Conservation (phyloP, 345 rosid genomes). For the Luvunga scandens region DNA sequence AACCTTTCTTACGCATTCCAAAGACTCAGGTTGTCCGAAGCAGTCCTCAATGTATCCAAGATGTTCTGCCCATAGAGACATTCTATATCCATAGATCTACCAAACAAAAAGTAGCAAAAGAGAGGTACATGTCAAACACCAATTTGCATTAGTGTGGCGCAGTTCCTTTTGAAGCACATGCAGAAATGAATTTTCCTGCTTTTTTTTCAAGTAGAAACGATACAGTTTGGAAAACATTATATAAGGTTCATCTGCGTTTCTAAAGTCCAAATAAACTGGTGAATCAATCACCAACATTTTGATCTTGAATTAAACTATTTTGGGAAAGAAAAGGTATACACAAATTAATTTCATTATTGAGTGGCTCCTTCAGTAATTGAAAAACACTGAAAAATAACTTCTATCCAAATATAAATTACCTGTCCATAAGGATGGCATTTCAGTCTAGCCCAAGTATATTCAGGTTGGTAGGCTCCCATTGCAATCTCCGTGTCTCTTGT, state of each 20-base stretch:
- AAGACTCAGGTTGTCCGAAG: constrained; percentile 59
- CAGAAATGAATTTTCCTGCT: neutral
- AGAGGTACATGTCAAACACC: neutral
- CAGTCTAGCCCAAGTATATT: constrained; percentile 72
- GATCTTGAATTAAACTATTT: neutral
- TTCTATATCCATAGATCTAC: constrained; percentile 84
- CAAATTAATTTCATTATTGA: neutral
- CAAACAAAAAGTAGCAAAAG: neutral
- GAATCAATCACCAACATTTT: neutral
- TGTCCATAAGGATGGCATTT: constrained; percentile 71
- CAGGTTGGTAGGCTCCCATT: constrained; percentile 98
- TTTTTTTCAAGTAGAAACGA: neutral
- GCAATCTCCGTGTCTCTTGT: constrained; percentile 96
- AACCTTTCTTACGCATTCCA: constrained; percentile 79
- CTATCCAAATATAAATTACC: constrained; percentile 37
- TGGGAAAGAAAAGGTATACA: neutral
- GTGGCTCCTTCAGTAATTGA: neutral
- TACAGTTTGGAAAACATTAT: neutral
- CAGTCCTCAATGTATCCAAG: constrained; percentile 57
- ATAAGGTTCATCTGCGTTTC: neutral
- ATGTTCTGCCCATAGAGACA: constrained; percentile 98
- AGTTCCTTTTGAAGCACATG: neutral
- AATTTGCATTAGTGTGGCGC: neutral
- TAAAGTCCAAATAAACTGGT: neutral
- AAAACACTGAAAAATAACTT: neutral